Base-by-base conservation (phyloP, 441 rosid species). In the Jatropha podagrica region DNA sequence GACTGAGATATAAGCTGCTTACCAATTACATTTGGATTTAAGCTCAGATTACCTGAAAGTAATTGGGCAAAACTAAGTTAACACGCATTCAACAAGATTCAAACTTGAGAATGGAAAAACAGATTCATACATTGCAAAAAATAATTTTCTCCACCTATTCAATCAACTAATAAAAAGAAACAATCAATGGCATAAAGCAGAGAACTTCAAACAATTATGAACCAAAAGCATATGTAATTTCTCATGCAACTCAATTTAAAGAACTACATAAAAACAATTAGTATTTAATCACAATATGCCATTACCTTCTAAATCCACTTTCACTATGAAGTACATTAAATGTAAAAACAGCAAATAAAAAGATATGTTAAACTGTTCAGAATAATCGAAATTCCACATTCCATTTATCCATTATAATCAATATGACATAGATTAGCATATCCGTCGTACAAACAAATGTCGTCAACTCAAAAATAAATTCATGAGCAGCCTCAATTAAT, bases 1-100 rank as follows among this genome's bases (percentile, higher is more conserved):
- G 83, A 59, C 80, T 74, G 79, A 44, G 78, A 81, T 46, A 78
- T 27, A 26, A 76, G 77, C 74, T 78, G 86, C 84, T 79, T 85
- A 51, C 83, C 75, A 65, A 70, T 75, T 70, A 78, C 66, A 81
- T 83, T 83, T 51, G 82, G 71, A 69, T 73, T 85, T 74, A 81
- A 85, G 46, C 71, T 86, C 56, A 84, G 49, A 13, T 74, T 81
- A 68, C 90, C 88, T 87, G 89, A 71, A 83, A 79, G 49, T 41
- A 54, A 27, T 52, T 52, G 48, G 4, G 74, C 49, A 69, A 64
- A 42, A 42, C 26, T 18, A 46, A 49, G 71, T 71, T 62, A 74
- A 38, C 58, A 73, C 7, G 44, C 18, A 60, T 60, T 52, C 44
- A 74, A 67, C 49, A 72, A 62, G 5, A 49, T 44, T 32, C 44